Conservation (phyloP, 129 eudicot species). For the Helichrysum umbraculigerum region DNA sequence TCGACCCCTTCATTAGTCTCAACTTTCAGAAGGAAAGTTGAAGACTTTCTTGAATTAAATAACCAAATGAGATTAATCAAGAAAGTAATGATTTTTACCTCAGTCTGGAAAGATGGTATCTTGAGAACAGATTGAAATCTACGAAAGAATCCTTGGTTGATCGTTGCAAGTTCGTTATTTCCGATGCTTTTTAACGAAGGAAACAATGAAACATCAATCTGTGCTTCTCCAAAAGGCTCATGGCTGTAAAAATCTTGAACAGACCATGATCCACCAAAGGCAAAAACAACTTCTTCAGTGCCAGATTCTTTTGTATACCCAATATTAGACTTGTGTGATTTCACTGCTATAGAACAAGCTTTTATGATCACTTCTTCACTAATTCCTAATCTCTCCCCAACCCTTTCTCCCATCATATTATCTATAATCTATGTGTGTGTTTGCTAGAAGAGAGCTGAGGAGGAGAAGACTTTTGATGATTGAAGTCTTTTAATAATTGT, state of each 20-base stretch:
- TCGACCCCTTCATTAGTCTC: background rate
- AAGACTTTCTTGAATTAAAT: background rate
- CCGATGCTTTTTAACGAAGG: constrained; percentile 73
- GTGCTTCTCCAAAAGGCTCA: constrained; percentile 60
- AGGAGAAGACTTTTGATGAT: constrained; percentile 6
- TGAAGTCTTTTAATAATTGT: background rate
- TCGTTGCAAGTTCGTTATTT: constrained; percentile 46
- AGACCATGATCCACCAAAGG: constrained; percentile 70
- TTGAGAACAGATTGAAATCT: constrained; percentile 48
- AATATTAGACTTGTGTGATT: constrained; percentile 50
- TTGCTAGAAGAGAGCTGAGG: background rate
- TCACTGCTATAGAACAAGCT: constrained; percentile 50
- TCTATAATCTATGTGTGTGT: constrained; percentile 8
- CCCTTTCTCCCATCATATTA: constrained; percentile 36
- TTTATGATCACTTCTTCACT: constrained; percentile 50
- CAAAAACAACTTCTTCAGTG: constrained; percentile 45
- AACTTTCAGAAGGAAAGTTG: background rate
- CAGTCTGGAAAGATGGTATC: constrained; percentile 35
- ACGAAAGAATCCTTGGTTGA: constrained; percentile 55
- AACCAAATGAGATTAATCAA: background rate
- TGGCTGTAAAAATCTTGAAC: constrained; percentile 45
- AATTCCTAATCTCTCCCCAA: constrained; percentile 44
- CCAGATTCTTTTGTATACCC: constrained; percentile 22
- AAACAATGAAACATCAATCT: constrained; percentile 47
- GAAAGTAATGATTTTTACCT: constrained; percentile 43